Conservation (phyloP, 2,329 filamentous ascomycete species). For the Colletotrichum theobromicola region DNA sequence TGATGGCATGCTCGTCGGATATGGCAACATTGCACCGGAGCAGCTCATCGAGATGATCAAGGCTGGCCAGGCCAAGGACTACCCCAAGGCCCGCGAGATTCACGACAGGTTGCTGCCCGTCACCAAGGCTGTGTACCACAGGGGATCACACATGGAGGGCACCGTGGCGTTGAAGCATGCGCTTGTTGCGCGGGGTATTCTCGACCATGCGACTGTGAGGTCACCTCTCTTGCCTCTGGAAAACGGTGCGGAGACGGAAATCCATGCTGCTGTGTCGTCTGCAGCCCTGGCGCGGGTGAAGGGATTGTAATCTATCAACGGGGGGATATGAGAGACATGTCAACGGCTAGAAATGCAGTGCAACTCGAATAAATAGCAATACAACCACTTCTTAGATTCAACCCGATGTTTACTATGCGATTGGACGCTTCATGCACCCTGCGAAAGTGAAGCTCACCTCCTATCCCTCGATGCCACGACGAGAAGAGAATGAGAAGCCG, state of each 20-base stretch:
- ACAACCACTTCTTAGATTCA: not conserved
- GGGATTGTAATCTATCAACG: not conserved
- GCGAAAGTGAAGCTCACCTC: not conserved
- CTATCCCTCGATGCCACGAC: not conserved
- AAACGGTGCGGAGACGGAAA: slow-evolving; percentile 47
- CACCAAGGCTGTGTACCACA: slow-evolving; percentile 59
- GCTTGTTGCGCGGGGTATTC: slow-evolving; percentile 53
- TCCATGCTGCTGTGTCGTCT: slow-evolving; percentile 42
- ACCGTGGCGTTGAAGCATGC: slow-evolving; percentile 58
- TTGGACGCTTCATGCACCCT: not conserved
- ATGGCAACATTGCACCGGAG: slow-evolving; percentile 58
- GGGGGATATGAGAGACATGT: not conserved
- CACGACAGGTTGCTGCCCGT: slow-evolving; percentile 56
- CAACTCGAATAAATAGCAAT: not conserved
- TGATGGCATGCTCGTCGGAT: slow-evolving; percentile 59
- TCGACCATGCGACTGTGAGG: slow-evolving; percentile 54
- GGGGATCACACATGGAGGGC: slow-evolving; percentile 60
- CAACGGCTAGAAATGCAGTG: not conserved
- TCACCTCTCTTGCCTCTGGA: slow-evolving; percentile 49
- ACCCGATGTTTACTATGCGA: not conserved
- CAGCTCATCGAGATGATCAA: slow-evolving; percentile 53
- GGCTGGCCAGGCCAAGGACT: slow-evolving; percentile 55
- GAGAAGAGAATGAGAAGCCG: not conserved
- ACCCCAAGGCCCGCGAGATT: slow-evolving; percentile 50
- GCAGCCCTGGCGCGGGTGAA: slow-evolving; percentile 24